Evolutionary conservation across 176 grass and related monocot species (phyloP), one percentile per base, ranked within the genome.

Genomic region (Triticum dicoccoides): DNA sequence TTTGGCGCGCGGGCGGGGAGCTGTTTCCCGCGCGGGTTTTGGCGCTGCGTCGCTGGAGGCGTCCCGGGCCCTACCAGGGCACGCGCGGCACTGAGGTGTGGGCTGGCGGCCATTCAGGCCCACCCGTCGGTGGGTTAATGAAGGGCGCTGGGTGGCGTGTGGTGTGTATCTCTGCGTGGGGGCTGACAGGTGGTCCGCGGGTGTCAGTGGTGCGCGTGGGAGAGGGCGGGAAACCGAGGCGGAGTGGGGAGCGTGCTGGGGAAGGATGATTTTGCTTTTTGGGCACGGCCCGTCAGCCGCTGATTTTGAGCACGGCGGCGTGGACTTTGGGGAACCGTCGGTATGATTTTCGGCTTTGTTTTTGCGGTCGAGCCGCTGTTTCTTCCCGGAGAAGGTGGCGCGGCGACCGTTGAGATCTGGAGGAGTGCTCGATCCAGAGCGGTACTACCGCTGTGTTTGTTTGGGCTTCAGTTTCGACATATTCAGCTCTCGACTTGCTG

Each of bases 11-110:
- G 45, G 25, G 65, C 23, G 59, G 24, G 35, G 61, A 37, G 77
- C 34, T 3, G 21, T 89, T 89, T 89, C 88, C 88, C 88, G 88
- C 88, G 78, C 83, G 21, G 49, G 54, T 17, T 82, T 86, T 89
- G 88, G 47, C 51, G 51, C 51, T 7, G 49, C 49, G 47, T 17
- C 18, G 15, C 1, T 4, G 2, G 49, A 5, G 12, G 12, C 45
- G 45, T 49, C 45, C 42, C 45, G 45, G 49, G 15, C 35, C 1
- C 44, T 11, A 47, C 2, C 11, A 52, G 52, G 17, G 5, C 17
- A 56, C 52, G 52, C 52, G 0, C 14, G 52, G 6, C 18, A 3
- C 54, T 1, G 54, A 1, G 0, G 54, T 59, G 54, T 59, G 54
- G 54, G 18, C 54, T 18, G 54, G 54, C 0, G 52, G 0, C 14